phyloP scores from a whole-genome alignment of 768 basidiomycete genomes.

The Boletus sensibilis region DNA sequence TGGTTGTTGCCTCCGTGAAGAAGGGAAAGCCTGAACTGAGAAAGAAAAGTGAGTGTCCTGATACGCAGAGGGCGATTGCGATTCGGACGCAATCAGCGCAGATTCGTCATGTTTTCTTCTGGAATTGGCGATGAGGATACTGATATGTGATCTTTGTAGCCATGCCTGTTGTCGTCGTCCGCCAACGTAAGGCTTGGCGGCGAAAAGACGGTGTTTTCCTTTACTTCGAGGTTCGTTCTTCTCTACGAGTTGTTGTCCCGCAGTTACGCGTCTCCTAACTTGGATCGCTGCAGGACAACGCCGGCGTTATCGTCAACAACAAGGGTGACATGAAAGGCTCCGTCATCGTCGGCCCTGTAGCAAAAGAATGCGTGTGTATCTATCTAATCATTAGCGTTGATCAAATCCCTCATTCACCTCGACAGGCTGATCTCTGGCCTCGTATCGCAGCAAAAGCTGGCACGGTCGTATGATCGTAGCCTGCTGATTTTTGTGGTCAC shows the following conservation, averaged over 20 bases:
- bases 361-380: slow-evolving; percentile 94
- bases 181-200: slow-evolving; percentile 98
- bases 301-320: slow-evolving; percentile 95
- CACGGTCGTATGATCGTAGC: slow-evolving; percentile 79
- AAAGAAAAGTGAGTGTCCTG: slow-evolving; percentile 85
- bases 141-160: slow-evolving; percentile 47
- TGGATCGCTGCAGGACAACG: slow-evolving; percentile 65
- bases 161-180: slow-evolving; percentile 95
- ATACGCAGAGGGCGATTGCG: no score
- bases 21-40: slow-evolving; percentile 99
- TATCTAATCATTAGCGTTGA: background rate
- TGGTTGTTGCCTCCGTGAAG: slow-evolving; percentile 97
- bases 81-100: background rate
- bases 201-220: slow-evolving; percentile 98
- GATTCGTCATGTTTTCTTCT: no score
- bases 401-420: background rate
- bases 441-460: slow-evolving; percentile 99
- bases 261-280: background rate
- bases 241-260: background rate
- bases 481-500: slow-evolving; percentile 13
- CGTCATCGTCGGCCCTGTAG: slow-evolving; percentile 93
- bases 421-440: slow-evolving; percentile 94
- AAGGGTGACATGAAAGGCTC: slow-evolving; percentile 99
- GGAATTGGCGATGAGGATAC: background rate
- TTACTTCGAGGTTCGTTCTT: slow-evolving; percentile 79